These are phyloP conservation scores for Mucor circinelloides DNA, from an alignment of 371 early-diverging fungal species.

Conservation along the genomic window DNA sequence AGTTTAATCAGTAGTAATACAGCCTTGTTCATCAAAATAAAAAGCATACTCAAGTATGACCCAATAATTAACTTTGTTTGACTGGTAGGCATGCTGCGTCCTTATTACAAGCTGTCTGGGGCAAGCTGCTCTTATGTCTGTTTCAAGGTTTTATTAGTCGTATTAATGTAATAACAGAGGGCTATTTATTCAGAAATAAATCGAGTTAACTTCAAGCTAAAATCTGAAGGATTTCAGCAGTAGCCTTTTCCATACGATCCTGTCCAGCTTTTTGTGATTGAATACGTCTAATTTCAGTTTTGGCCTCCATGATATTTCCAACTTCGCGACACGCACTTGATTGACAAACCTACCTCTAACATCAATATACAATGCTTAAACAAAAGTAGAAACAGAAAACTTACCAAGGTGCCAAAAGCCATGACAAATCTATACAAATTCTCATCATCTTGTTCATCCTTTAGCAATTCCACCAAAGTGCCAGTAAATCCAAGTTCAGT, in stretches of 20 bases:
- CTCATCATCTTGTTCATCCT: conserved; percentile 54
- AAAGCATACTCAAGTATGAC: too few species aligned
- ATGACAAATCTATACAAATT: conserved; percentile 57
- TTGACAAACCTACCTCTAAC: conserved; percentile 14
- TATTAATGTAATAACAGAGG: background rate
- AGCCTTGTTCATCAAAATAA: too few species aligned
- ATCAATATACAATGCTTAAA: background rate
- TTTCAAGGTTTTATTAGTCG: too few species aligned
- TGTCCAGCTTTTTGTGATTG: conserved; percentile 15
- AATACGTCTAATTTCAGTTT: conserved; percentile 15
- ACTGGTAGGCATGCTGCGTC: too few species aligned
- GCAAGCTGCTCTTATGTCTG: too few species aligned
- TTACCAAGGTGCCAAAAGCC: conserved; percentile 64
- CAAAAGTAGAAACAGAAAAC: background rate
- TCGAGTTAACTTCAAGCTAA: conserved; percentile 1
- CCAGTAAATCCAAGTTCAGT: conserved; percentile 48
- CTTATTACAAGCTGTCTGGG: too few species aligned
- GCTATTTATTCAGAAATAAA: background rate
- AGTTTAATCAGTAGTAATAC: too few species aligned
- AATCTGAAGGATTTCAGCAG: conserved; percentile 19
- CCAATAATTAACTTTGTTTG: too few species aligned
- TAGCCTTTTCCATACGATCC: conserved; percentile 27
- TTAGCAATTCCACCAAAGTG: conserved; percentile 48
- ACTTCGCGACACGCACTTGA: conserved; percentile 36
- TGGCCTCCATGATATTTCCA: conserved; percentile 38